These are phyloP conservation scores for Xylaria sp. DNA, from an alignment of 2,329 filamentous ascomycete genomes.

Conservation along the genomic window DNA sequence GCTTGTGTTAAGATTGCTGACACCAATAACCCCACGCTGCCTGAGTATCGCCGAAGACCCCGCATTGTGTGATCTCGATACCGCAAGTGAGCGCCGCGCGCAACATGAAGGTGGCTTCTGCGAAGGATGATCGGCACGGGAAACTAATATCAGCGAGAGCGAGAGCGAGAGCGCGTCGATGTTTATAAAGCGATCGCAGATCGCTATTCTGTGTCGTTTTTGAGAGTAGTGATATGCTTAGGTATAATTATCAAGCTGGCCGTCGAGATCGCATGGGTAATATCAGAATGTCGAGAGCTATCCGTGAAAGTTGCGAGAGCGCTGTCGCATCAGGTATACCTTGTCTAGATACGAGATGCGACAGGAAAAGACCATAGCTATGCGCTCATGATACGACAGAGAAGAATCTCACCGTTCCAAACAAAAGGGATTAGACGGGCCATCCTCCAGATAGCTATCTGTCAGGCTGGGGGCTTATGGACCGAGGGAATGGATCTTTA, in stretches of 20 bases:
- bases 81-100: background rate
- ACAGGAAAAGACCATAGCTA: background rate
- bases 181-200: background rate
- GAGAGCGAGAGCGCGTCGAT: too few relatives aligned
- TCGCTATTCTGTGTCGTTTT: background rate
- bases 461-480: constrained; percentile 24
- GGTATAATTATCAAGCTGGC: constrained; percentile 2
- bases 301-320: background rate
- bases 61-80: constrained; percentile 37
- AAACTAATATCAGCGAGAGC: background rate
- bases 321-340: constrained; percentile 9
- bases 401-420: background rate
- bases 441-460: constrained; percentile 6
- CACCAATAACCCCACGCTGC: constrained; percentile 35
- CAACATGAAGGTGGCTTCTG: constrained; percentile 5
- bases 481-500: constrained; percentile 26
- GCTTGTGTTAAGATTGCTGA: constrained; percentile 33
- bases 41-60: constrained; percentile 31
- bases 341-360: background rate
- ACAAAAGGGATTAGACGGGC: constrained; percentile 7
- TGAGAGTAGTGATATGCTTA: background rate
- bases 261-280: background rate
- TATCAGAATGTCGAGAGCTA: constrained; percentile 6
- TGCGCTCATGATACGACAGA: background rate
- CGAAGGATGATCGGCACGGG: background rate